phyloP scores from a whole-genome alignment of 2,329 filamentous ascomycete species.

The Scleromitrula shiraiana region DNA sequence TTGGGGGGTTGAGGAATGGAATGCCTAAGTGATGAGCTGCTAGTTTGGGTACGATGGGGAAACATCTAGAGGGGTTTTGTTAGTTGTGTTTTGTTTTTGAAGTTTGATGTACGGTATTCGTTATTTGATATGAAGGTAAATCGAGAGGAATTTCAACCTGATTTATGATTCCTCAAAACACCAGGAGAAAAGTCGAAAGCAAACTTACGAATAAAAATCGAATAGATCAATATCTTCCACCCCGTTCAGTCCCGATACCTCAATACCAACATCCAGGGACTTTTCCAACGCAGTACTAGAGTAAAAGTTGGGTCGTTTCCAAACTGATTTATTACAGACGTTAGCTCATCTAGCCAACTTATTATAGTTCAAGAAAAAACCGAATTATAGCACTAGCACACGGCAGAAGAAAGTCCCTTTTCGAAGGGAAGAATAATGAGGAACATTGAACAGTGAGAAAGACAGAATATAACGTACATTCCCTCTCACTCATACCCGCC shows the following conservation, averaged over 20 bases:
- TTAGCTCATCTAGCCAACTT: conserved; percentile 1
- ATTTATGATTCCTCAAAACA: not conserved
- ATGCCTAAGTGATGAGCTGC: conserved; percentile 53
- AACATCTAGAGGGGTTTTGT: conserved; percentile 47
- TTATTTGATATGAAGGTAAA: too few relatives aligned
- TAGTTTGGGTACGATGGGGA: conserved; percentile 61
- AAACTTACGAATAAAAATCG: conserved; percentile 54
- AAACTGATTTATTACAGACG: conserved; percentile 44
- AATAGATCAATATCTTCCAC: conserved; percentile 49
- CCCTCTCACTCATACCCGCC: conserved; percentile 51
- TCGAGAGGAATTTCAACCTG: too few relatives aligned
- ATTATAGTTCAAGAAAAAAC: not conserved
- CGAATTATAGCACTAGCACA: too few relatives aligned
- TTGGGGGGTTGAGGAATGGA: conserved; percentile 36
- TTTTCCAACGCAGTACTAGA: conserved; percentile 49
- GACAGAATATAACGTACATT: too few relatives aligned
- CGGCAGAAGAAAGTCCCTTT: too few relatives aligned
- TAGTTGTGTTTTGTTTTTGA: too few relatives aligned
- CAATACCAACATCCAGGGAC: conserved; percentile 47
- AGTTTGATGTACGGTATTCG: too few relatives aligned
- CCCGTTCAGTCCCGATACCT: conserved; percentile 37
- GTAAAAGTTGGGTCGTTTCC: conserved; percentile 51
- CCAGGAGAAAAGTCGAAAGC: too few relatives aligned
- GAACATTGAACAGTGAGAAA: too few relatives aligned
- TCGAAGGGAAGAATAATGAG: too few relatives aligned